A percentile compares a stretch with the other conserved stretches of the same genome.
Conservation (phyloP, 2,329 filamentous ascomycete species). For the Sporothrix luriei region DNA sequence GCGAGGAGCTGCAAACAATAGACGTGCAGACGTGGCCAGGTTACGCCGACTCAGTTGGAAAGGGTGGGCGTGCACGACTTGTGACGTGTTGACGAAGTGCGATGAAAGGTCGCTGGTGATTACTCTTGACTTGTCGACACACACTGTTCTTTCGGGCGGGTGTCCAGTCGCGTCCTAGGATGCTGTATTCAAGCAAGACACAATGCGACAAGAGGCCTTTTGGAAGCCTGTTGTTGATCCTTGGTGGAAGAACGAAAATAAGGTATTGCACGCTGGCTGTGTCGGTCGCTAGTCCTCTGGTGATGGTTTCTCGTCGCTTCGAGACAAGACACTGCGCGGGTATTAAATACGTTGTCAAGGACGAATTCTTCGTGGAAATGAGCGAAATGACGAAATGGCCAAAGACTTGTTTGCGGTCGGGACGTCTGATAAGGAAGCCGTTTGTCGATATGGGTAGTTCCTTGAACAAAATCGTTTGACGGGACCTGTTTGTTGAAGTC, state of each 20-base stretch:
- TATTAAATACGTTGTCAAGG: neutral
- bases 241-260: no score
- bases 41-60: slow-evolving; percentile 15
- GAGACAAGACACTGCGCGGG: slow-evolving; percentile 19
- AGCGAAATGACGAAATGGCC: neutral
- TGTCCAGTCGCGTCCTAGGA: neutral
- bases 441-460: slow-evolving; percentile 5
- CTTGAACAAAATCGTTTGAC: neutral
- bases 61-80: neutral
- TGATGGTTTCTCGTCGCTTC: neutral
- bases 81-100: slow-evolving; percentile 22
- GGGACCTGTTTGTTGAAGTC: neutral
- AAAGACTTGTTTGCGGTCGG: neutral
- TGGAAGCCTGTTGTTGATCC: no score
- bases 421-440: neutral
- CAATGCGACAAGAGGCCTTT: neutral
- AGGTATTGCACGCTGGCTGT: no score
- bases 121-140: slow-evolving; percentile 16
- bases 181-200: neutral
- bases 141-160: slow-evolving; percentile 11
- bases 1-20: neutral
- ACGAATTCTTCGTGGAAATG: neutral
- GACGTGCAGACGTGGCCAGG: neutral
- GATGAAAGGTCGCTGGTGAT: slow-evolving; percentile 13
- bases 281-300: slow-evolving; percentile 12